Percentiles rank a stretch among this genome's conserved stretches.
These are phyloP conservation scores for Neurospora sublineolata DNA, from an alignment of 495 filamentous ascomycete species.

Conservation along the genomic window DNA sequence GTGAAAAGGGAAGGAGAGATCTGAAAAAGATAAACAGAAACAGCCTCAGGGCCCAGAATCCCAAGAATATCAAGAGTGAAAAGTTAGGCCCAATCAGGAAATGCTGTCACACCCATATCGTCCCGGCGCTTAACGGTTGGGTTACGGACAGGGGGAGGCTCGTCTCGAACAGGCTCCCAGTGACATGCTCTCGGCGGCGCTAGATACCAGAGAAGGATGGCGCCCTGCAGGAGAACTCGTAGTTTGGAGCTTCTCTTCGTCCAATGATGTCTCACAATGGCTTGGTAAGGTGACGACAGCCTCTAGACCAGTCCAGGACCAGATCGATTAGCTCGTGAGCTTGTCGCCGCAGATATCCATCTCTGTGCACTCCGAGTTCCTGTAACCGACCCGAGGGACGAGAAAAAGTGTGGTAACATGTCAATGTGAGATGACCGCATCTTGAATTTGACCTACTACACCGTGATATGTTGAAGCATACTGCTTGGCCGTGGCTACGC, in stretches of 20 bases:
- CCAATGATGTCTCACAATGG: not conserved
- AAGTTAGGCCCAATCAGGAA: not conserved
- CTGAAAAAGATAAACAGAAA: not conserved
- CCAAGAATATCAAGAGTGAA: slow-evolving; percentile 7
- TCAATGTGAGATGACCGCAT: not conserved
- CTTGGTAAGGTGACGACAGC: not conserved
- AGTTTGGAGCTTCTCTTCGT: not conserved
- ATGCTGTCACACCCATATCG: slow-evolving; percentile 5
- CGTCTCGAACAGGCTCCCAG: not conserved
- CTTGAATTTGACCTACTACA: not conserved
- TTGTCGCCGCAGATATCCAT: not conserved
- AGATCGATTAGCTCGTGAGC: not conserved
- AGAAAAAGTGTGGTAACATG: not conserved
- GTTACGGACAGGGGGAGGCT: not conserved
- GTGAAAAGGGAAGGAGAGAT: not conserved
- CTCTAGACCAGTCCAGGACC: not conserved
- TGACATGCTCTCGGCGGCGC: not conserved
- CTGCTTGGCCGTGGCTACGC: not conserved
- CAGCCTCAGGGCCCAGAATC: not conserved
- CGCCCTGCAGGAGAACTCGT: not conserved
- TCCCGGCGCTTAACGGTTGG: slow-evolving; percentile 11
- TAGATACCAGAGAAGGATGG: not conserved
- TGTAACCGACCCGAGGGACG: not conserved
- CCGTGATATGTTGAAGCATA: not conserved
- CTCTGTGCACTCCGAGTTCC: not conserved